Percentiles rank a stretch among this genome's conserved stretches.
Evolutionary conservation across 1,139 yeast genomes (phyloP).

Genomic region (Sugiyamaella castrensis): DNA sequence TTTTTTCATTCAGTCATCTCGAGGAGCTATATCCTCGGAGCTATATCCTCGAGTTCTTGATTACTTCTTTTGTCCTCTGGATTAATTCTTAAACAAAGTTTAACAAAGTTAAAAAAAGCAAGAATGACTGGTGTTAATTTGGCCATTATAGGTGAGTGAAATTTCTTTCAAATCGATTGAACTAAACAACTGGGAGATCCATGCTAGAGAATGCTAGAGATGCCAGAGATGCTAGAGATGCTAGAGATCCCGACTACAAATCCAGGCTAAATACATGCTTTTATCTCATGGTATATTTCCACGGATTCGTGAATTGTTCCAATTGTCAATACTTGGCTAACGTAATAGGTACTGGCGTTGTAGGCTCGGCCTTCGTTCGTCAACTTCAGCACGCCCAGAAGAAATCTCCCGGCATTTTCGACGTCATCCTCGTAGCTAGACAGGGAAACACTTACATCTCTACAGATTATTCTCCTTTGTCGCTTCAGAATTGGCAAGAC

Average conservation of each 20-base stretch:
- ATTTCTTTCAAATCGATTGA: too few relatives aligned
- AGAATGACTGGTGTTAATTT: conserved; percentile 50
- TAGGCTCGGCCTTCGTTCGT: conserved; percentile 85
- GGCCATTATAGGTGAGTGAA: conserved; percentile 65
- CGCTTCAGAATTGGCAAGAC: conserved; percentile 47
- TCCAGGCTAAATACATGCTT: too few relatives aligned
- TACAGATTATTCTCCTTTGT: conserved; percentile 66
- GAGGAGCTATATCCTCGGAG: too few relatives aligned
- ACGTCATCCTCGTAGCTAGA: conserved; percentile 78
- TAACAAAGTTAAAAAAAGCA: not conserved
- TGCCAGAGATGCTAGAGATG: conserved; percentile 1
- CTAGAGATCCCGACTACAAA: too few relatives aligned
- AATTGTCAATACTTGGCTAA: not conserved
- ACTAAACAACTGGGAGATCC: too few relatives aligned
- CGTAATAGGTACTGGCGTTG: conserved; percentile 74
- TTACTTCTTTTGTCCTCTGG: too few relatives aligned
- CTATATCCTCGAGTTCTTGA: too few relatives aligned
- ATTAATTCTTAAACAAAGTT: too few relatives aligned
- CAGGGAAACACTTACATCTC: conserved; percentile 66
- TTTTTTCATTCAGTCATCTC: too few relatives aligned
- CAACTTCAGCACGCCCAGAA: conserved; percentile 55
- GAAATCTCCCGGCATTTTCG: conserved; percentile 46
- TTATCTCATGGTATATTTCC: too few relatives aligned
- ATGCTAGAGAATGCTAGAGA: too few relatives aligned
- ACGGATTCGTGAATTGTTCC: not conserved